Conservation (phyloP, 2,329 filamentous ascomycete species). For the Xylariaceae sp. region DNA sequence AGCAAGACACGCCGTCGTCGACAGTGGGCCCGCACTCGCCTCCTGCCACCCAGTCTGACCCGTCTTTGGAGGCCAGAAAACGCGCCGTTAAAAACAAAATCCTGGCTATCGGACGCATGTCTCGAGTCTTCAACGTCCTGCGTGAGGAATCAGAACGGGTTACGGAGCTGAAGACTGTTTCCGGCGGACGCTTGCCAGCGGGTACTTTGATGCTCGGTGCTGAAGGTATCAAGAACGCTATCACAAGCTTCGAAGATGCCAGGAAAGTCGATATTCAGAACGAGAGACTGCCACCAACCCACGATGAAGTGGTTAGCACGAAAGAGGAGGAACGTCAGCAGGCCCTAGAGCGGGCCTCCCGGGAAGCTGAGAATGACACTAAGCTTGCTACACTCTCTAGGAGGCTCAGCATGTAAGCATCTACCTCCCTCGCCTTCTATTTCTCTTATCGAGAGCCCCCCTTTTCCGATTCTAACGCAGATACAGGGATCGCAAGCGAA, state of each 20-base stretch:
- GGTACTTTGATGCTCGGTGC: conserved; percentile 97
- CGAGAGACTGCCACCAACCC: conserved; percentile 84
- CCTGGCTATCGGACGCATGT: conserved; percentile 90
- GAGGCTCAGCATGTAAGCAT: conserved; percentile 89
- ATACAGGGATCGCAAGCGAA: conserved; percentile 34
- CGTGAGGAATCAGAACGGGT: conserved; percentile 96
- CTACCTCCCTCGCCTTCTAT: background rate
- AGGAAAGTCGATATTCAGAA: conserved; percentile 96
- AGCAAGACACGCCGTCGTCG: conserved; percentile 75
- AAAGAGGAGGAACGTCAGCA: conserved; percentile 75
- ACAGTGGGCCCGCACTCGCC: conserved; percentile 68
- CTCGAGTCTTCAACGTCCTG: conserved; percentile 95
- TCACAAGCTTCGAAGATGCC: conserved; percentile 93
- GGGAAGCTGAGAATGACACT: conserved; percentile 82
- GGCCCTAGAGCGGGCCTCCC: conserved; percentile 78
- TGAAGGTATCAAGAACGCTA: conserved; percentile 97
- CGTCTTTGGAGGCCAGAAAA: conserved; percentile 89
- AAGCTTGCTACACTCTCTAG: conserved; percentile 81
- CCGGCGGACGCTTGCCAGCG: conserved; percentile 84
- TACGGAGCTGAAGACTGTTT: conserved; percentile 94
- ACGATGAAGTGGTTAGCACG: conserved; percentile 83
- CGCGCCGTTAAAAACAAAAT: conserved; percentile 99
- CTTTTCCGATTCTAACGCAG: conserved; percentile 7
- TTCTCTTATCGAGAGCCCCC: conserved; percentile 2
- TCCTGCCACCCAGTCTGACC: conserved; percentile 55